Evolutionary conservation across 1,284 basidiomycete species (phyloP).

Genomic region (Mycena citricolor): DNA sequence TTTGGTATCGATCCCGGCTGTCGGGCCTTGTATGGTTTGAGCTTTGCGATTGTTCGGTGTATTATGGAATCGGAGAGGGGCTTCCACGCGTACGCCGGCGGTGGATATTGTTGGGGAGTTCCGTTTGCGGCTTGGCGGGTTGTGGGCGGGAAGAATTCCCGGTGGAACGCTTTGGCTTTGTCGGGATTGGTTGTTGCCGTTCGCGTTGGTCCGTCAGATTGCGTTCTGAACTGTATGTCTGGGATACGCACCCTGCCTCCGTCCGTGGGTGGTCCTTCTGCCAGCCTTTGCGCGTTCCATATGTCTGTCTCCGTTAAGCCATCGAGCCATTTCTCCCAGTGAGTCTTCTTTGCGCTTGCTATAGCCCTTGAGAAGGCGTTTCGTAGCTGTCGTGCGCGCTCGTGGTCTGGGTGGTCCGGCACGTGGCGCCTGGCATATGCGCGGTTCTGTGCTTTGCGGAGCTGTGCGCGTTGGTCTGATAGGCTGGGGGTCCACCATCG

Average conservation of each 20-base stretch:
- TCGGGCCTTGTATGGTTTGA: constrained; percentile 36
- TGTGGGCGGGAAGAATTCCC: background rate
- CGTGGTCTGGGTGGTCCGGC: constrained; percentile 1
- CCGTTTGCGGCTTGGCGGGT: background rate
- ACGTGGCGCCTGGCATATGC: background rate
- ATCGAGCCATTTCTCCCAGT: constrained; percentile 3
- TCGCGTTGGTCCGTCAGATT: constrained; percentile 13
- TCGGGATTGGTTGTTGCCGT: constrained; percentile 12
- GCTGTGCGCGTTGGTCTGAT: background rate
- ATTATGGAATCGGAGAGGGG: constrained; percentile 28
- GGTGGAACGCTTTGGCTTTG: constrained; percentile 1
- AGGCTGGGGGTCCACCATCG: constrained; percentile 2
- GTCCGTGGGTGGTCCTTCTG: background rate
- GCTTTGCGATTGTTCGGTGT: constrained; percentile 12
- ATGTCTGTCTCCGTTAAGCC: background rate
- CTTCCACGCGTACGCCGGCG: constrained; percentile 18
- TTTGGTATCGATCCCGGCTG: constrained; percentile 38
- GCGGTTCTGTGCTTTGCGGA: background rate
- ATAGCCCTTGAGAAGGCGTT: background rate
- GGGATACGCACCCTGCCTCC: background rate
- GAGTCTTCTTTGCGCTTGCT: background rate
- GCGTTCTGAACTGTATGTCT: background rate
- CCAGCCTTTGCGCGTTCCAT: background rate
- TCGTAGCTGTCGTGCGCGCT: background rate
- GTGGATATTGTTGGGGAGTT: constrained; percentile 17